These are phyloP conservation scores for Pilaira anomala DNA, from an alignment of 192 early-diverging fungal genomes.

Conservation along the genomic window DNA sequence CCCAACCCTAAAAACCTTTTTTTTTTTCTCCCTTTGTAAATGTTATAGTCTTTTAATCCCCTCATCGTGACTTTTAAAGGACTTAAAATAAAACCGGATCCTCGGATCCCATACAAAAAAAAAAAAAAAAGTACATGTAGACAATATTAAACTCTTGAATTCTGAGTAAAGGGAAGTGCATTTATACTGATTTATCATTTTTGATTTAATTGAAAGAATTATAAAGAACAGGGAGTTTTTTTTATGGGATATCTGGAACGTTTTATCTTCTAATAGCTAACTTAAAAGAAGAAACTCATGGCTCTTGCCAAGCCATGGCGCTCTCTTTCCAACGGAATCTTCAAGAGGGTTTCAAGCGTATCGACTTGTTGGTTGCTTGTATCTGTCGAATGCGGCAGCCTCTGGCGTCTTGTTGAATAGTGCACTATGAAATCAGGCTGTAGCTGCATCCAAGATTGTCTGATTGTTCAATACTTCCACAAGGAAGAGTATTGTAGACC, in stretches of 20 bases:
- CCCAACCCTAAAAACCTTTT: too few relatives aligned
- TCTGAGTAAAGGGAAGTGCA: neutral
- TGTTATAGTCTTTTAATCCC: too few relatives aligned
- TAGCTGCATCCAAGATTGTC: neutral
- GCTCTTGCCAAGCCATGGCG: neutral
- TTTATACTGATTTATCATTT: neutral
- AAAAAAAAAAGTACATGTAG: too few relatives aligned
- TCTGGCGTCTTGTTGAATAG: neutral
- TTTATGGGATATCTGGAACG: neutral
- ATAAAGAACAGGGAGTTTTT: neutral
- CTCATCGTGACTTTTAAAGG: too few relatives aligned
- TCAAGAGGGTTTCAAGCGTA: neutral
- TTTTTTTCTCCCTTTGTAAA: too few relatives aligned
- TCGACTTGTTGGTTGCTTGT: neutral
- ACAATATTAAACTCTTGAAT: neutral
- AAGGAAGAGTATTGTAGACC: constrained; percentile 6
- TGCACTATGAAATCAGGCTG: neutral
- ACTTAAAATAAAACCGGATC: too few relatives aligned
- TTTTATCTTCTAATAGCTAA: neutral
- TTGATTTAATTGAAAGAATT: neutral
- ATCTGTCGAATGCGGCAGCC: constrained; percentile 1
- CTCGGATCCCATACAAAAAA: too few relatives aligned
- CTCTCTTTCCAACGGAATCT: constrained; percentile 6
- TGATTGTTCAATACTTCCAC: neutral
- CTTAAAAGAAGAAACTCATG: neutral